A percentile compares a stretch with the other conserved stretches of the same genome.
Conservation (phyloP, 228 moss, liverwort and hornwort species). For the Sphagnum magellanicum region DNA sequence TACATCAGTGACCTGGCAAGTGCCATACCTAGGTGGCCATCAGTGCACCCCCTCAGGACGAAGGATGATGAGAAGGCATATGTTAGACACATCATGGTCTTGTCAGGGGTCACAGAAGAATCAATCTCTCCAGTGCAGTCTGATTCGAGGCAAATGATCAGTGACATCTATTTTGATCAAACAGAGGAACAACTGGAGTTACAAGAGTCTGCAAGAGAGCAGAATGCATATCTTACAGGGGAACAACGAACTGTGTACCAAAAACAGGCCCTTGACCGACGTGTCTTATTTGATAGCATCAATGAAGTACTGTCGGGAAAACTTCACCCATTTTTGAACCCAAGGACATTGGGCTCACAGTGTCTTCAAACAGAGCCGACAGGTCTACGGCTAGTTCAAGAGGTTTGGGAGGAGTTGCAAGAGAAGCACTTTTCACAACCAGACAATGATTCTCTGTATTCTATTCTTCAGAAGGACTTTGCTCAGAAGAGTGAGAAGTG, state of each 20-base stretch:
- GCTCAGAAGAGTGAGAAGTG: slow-evolving; percentile 52
- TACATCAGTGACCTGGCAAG: slow-evolving; percentile 15
- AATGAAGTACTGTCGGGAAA: slow-evolving; percentile 53
- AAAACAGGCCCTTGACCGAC: slow-evolving; percentile 56
- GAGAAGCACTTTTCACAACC: slow-evolving; percentile 35
- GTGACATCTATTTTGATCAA: slow-evolving; percentile 56
- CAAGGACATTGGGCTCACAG: slow-evolving; percentile 51
- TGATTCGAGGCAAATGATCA: slow-evolving; percentile 32
- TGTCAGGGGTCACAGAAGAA: slow-evolving; percentile 60
- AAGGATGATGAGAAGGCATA: slow-evolving; percentile 62
- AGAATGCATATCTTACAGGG: slow-evolving; percentile 37
- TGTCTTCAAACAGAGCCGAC: slow-evolving; percentile 45
- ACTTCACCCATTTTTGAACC: slow-evolving; percentile 50
- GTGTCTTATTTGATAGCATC: slow-evolving; percentile 74
- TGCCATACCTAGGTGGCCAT: not conserved
- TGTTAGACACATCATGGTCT: slow-evolving; percentile 56
- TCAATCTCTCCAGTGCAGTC: slow-evolving; percentile 25
- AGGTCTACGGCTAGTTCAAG: slow-evolving; percentile 57
- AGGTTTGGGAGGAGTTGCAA: slow-evolving; percentile 67
- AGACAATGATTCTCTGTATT: slow-evolving; percentile 67
- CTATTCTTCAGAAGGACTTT: slow-evolving; percentile 68
- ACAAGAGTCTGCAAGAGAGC: slow-evolving; percentile 29
- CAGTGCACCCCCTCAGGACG: slow-evolving; percentile 17
- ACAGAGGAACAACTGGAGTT: slow-evolving; percentile 48
- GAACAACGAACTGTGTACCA: slow-evolving; percentile 57